A percentile compares a stretch with the other conserved stretches of the same genome.
Evolutionary conservation across 179 eudicot genomes (phyloP).

Genomic region (Gypsophila paniculata): DNA sequence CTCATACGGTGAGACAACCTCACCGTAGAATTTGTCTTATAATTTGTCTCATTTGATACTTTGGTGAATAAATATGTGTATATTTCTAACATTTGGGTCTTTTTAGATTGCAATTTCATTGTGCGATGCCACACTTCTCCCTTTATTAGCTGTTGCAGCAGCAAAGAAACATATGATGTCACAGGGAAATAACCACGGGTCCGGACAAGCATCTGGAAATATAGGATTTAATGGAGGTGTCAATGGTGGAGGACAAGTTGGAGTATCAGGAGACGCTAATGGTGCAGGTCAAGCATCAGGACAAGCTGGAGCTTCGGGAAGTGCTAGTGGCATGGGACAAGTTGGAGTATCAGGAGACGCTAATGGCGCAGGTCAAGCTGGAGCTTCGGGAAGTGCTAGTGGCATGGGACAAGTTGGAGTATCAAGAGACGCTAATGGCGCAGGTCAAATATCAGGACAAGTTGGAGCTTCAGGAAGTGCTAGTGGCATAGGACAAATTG

Average conservation of each 20-base stretch:
- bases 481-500: background rate
- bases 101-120: background rate
- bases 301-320: background rate
- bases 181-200: background rate
- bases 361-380: no score
- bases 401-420: background rate
- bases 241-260: background rate
- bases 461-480: background rate
- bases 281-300: background rate
- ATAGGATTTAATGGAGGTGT: background rate
- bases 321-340: background rate
- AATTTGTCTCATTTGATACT: no score
- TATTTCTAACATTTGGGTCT: no score
- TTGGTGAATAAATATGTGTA: no score
- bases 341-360: background rate
- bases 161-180: background rate
- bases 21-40: no score
- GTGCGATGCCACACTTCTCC: slow-evolving; percentile 1
- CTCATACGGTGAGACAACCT: no score
- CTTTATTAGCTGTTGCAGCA: background rate
- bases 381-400: background rate
- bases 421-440: background rate
- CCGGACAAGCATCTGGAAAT: background rate
- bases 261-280: background rate
- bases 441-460: background rate